Evolutionary conservation across 768 basidiomycete genomes (phyloP).

Genomic region (Trametes cinnabarina): DNA sequence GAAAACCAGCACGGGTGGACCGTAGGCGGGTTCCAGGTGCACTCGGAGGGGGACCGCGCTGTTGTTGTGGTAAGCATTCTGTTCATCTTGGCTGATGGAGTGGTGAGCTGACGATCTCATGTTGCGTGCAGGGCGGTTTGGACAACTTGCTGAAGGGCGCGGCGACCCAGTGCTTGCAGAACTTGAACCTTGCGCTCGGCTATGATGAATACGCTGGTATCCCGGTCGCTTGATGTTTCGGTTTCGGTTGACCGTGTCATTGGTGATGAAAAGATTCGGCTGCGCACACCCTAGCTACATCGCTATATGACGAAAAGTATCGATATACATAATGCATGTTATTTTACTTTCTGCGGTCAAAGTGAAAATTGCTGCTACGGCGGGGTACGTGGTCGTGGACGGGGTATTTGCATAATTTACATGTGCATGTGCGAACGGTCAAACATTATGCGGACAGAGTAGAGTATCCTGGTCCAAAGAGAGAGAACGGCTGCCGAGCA

Average conservation of each 20-base stretch:
- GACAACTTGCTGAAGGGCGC: slow-evolving; percentile 98
- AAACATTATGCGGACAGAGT: not conserved
- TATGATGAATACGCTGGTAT: slow-evolving; percentile 85
- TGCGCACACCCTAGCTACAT: not conserved
- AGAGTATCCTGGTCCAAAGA: not conserved
- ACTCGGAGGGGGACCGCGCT: slow-evolving; percentile 82
- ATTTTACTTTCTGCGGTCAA: not conserved
- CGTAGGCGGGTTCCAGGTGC: slow-evolving; percentile 92
- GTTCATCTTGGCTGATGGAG: not conserved
- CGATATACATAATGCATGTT: slow-evolving; percentile 1
- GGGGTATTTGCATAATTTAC: not conserved
- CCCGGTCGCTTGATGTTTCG: slow-evolving; percentile 42
- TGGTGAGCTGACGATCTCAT: not conserved
- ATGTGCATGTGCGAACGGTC: not conserved
- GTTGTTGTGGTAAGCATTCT: slow-evolving; percentile 79
- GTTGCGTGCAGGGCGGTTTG: slow-evolving; percentile 69
- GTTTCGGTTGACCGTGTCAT: too few species aligned
- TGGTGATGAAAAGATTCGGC: too few species aligned
- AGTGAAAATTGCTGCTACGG: too few species aligned
- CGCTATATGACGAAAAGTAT: not conserved
- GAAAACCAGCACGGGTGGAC: slow-evolving; percentile 85
- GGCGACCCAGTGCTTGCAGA: slow-evolving; percentile 96
- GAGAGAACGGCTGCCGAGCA: not conserved
- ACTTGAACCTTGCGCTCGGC: slow-evolving; percentile 86
- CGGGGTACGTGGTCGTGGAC: too few species aligned